These are phyloP conservation scores for Acanthamoeba sp. DNA, from an alignment of 208 protist species.

Conservation along the genomic window DNA sequence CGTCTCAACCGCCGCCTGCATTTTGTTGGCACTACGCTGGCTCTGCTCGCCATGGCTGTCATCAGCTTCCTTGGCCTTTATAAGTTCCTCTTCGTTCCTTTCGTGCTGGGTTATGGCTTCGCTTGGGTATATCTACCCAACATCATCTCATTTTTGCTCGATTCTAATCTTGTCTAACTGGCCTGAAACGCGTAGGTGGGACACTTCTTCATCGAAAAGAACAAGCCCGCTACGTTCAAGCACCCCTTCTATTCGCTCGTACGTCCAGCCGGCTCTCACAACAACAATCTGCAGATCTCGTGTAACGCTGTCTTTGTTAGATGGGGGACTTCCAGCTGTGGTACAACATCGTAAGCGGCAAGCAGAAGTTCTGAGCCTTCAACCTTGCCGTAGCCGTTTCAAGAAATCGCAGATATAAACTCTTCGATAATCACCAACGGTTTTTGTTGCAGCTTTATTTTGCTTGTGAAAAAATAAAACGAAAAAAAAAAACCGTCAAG, in stretches of 20 bases:
- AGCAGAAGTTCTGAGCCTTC: constrained; percentile 75
- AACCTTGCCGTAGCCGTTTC: background rate
- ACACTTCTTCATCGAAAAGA: constrained; percentile 85
- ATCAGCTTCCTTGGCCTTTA: constrained; percentile 28
- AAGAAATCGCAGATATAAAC: background rate
- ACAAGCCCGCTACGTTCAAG: constrained; percentile 85
- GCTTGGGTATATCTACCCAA: constrained; percentile 57
- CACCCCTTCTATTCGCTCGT: constrained; percentile 75
- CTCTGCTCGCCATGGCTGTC: constrained; percentile 50
- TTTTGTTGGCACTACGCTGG: constrained; percentile 82
- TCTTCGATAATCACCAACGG: too few species aligned
- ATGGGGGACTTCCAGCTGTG: constrained; percentile 68
- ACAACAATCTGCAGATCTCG: background rate
- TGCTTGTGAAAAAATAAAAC: background rate
- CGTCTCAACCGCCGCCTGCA: constrained; percentile 81
- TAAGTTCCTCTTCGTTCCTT: constrained; percentile 69
- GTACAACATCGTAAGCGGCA: constrained; percentile 69
- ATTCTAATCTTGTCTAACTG: background rate
- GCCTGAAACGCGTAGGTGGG: constrained; percentile 39
- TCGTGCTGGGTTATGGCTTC: constrained; percentile 75
- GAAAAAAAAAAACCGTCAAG: background rate
- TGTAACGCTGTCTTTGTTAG: background rate
- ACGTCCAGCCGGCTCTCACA: background rate
- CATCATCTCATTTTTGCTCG: background rate
- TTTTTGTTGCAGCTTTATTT: too few species aligned